Percentiles rank a stretch among this genome's conserved stretches.
Conservation (phyloP, 306 rosid species). For the Vachellia pachyceras region DNA sequence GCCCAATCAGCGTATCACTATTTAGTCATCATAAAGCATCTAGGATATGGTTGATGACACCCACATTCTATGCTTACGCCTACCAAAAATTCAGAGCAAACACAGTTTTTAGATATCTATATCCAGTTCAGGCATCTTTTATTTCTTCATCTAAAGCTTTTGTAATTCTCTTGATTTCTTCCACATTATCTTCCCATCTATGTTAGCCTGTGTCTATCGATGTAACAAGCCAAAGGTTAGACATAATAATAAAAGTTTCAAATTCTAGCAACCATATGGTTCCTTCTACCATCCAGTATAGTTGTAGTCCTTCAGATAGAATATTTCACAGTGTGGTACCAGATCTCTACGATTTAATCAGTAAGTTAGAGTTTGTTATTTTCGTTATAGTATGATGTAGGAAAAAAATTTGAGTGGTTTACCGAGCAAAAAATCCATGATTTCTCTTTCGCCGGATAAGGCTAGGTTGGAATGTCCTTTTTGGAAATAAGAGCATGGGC, state of each 20-base stretch:
- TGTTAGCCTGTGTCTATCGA: slow-evolving; percentile 19
- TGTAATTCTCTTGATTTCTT: slow-evolving; percentile 10
- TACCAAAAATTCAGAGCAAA: slow-evolving; percentile 20
- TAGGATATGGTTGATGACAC: slow-evolving; percentile 18
- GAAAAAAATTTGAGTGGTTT: slow-evolving; percentile 35
- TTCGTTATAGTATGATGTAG: neutral
- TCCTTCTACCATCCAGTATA: slow-evolving; percentile 28
- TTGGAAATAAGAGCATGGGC: slow-evolving; percentile 83
- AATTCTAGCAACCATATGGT: slow-evolving; percentile 3
- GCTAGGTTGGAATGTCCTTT: slow-evolving; percentile 95
- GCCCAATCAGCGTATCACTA: slow-evolving; percentile 6
- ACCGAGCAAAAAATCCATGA: slow-evolving; percentile 96
- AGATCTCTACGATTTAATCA: slow-evolving; percentile 12
- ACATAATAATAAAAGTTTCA: neutral
- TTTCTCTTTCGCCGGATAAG: slow-evolving; percentile 74
- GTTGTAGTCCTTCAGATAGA: neutral
- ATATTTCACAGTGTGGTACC: slow-evolving; percentile 14
- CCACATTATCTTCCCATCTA: slow-evolving; percentile 4
- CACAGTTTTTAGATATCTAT: slow-evolving; percentile 12
- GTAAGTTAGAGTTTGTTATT: neutral
- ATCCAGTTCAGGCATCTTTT: slow-evolving; percentile 23
- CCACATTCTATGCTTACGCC: neutral
- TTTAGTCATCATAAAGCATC: neutral
- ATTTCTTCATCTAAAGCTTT: slow-evolving; percentile 24
- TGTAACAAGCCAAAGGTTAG: neutral